phyloP scores from a whole-genome alignment of 2,329 filamentous ascomycete species.

The Neonectria faginata region DNA sequence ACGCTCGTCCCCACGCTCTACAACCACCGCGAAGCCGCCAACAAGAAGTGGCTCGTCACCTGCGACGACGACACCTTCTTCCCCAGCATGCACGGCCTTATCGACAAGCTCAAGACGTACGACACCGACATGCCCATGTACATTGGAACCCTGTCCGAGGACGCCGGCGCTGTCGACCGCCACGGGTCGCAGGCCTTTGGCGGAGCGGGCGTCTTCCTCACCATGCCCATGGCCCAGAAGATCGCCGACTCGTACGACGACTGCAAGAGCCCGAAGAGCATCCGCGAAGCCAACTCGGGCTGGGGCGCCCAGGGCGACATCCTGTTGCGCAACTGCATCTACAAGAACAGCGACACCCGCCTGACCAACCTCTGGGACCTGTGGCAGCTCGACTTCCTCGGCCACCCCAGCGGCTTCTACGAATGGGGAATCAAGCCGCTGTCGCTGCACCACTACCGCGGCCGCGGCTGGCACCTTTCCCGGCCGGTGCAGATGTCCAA shows the following conservation, averaged over 20 bases:
- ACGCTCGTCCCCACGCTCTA: slow-evolving; percentile 66
- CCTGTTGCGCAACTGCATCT: slow-evolving; percentile 72
- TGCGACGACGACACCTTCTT: slow-evolving; percentile 77
- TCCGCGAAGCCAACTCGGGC: slow-evolving; percentile 66
- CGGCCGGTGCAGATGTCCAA: slow-evolving; percentile 68
- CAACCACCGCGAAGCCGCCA: slow-evolving; percentile 60
- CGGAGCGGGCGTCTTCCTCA: slow-evolving; percentile 72
- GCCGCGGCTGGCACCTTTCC: slow-evolving; percentile 67
- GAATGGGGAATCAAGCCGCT: slow-evolving; percentile 70
- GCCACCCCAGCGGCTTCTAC: slow-evolving; percentile 73
- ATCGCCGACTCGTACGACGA: slow-evolving; percentile 58
- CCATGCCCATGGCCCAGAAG: slow-evolving; percentile 60
- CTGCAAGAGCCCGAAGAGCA: slow-evolving; percentile 63
- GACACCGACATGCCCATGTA: slow-evolving; percentile 67
- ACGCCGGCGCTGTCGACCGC: slow-evolving; percentile 68
- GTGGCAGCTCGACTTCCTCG: slow-evolving; percentile 71
- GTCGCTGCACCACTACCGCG: slow-evolving; percentile 74
- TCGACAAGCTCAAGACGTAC: slow-evolving; percentile 63
- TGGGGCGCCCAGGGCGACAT: slow-evolving; percentile 73
- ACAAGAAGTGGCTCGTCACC: slow-evolving; percentile 70
- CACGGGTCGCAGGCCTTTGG: slow-evolving; percentile 74
- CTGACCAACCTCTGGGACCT: slow-evolving; percentile 68
- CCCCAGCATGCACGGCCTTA: slow-evolving; percentile 66
- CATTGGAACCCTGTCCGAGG: slow-evolving; percentile 71
- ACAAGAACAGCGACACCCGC: slow-evolving; percentile 70